These are phyloP conservation scores for Papilionanthe hybrid DNA, from an alignment of 116 monocot genomes.

Conservation along the genomic window DNA sequence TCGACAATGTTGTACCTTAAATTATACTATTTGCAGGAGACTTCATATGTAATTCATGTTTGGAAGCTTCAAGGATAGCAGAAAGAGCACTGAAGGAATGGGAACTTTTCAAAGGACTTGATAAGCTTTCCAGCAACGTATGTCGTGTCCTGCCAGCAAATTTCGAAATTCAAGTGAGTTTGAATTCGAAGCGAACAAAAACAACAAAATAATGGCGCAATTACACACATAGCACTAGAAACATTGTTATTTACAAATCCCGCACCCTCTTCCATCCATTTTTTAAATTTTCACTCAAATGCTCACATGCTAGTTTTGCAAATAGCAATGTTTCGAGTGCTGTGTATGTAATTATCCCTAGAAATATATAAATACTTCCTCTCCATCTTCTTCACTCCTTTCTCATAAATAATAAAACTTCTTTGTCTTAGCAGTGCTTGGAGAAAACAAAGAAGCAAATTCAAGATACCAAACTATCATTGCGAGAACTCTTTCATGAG, in stretches of 20 bases:
- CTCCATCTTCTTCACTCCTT: neutral
- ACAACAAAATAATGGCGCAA: too few species aligned
- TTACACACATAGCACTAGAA: too few species aligned
- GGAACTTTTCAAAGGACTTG: slow-evolving; percentile 5
- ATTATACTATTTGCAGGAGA: neutral
- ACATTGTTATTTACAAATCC: too few species aligned
- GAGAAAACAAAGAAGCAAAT: slow-evolving; percentile 8
- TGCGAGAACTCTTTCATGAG: slow-evolving; percentile 7
- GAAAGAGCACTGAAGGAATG: neutral
- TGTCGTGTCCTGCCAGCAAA: slow-evolving; percentile 9
- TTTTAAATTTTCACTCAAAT: too few species aligned
- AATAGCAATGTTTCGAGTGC: too few species aligned
- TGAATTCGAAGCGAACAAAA: neutral
- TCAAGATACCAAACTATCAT: neutral
- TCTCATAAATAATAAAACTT: neutral
- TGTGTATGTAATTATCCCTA: too few species aligned
- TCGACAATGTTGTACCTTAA: neutral
- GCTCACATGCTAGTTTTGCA: too few species aligned
- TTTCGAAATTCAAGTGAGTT: slow-evolving; percentile 11
- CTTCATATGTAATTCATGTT: slow-evolving; percentile 14
- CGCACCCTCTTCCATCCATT: too few species aligned
- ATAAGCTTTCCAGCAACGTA: slow-evolving; percentile 9
- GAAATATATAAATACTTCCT: too few species aligned
- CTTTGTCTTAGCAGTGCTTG: neutral
- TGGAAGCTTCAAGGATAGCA: slow-evolving; percentile 12